Evolutionary conservation across 2,329 filamentous ascomycete genomes (phyloP).

Genomic region (Penicillium sp.): DNA sequence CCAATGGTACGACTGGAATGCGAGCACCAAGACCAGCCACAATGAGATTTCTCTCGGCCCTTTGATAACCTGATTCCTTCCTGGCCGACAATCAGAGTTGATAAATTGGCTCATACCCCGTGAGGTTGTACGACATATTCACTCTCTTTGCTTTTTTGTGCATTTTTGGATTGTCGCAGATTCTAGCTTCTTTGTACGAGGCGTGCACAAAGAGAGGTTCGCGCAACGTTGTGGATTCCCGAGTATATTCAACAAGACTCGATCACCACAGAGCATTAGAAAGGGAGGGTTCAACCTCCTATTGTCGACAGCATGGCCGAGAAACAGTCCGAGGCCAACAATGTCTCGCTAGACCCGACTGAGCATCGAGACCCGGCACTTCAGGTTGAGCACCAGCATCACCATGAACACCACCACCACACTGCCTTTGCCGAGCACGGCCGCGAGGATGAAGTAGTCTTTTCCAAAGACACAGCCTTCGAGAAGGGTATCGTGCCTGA

Average conservation of each 20-base stretch:
- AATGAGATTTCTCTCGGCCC: constrained; percentile 6
- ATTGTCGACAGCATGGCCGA: constrained; percentile 15
- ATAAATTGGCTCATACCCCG: constrained; percentile 10
- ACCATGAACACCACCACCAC: constrained; percentile 50
- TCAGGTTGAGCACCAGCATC: constrained; percentile 47
- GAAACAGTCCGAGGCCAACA: constrained; percentile 6
- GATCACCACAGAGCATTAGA: not conserved
- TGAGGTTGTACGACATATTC: not conserved
- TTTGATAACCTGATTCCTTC: constrained; percentile 14
- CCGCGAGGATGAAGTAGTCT: constrained; percentile 54
- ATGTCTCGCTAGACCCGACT: constrained; percentile 1
- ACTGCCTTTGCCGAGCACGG: constrained; percentile 43
- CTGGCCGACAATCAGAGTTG: not conserved
- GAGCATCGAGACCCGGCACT: constrained; percentile 42
- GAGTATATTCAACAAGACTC: constrained; percentile 4
- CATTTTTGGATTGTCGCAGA: not conserved
- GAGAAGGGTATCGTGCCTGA: constrained; percentile 47
- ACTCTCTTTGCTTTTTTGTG: not conserved
- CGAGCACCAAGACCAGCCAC: constrained; percentile 18
- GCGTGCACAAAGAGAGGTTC: not conserved
- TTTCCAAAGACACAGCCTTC: constrained; percentile 52
- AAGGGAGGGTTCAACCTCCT: not conserved
- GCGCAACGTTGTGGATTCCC: not conserved
- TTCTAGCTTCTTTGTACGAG: not conserved
- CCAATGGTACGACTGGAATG: constrained; percentile 17